Evolutionary conservation across 2,329 filamentous ascomycete species (phyloP).

Genomic region (Pseudogymnoascus sp.): DNA sequence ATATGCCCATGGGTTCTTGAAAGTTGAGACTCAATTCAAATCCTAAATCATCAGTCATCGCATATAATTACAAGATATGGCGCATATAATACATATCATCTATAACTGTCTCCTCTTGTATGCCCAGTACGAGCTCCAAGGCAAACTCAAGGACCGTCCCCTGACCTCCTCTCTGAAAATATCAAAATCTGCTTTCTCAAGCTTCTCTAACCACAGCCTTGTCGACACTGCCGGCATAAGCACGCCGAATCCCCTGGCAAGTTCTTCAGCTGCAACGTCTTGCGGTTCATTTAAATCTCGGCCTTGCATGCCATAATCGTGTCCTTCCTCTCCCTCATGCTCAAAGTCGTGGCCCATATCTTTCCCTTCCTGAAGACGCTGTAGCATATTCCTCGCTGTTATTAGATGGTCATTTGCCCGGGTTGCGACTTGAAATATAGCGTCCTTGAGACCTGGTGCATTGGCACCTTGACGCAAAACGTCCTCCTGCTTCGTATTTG

Average conservation of each 20-base stretch:
- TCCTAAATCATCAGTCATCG: background rate
- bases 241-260: constrained; percentile 65
- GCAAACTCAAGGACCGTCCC: constrained; percentile 71
- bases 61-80: background rate
- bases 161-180: constrained; percentile 57
- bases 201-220: constrained; percentile 64
- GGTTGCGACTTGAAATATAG: constrained; percentile 85
- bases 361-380: constrained; percentile 63
- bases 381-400: constrained; percentile 85
- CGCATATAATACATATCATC: constrained; percentile 11
- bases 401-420: constrained; percentile 93
- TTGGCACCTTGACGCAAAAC: constrained; percentile 71
- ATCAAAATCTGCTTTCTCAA: constrained; percentile 81
- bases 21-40: background rate
- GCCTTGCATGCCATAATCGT: constrained; percentile 33
- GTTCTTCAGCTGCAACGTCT: constrained; percentile 35
- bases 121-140: constrained; percentile 64
- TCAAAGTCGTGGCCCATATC: constrained; percentile 82
- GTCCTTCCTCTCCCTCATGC: constrained; percentile 68
- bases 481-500: constrained; percentile 76
- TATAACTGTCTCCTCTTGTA: constrained; percentile 45
- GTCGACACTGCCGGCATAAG: constrained; percentile 74
- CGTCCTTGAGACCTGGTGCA: constrained; percentile 78
- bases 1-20: background rate
- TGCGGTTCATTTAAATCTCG: constrained; percentile 10